Percentiles rank a stretch among this genome's conserved stretches.
Evolutionary conservation across 345 rosid genomes (phyloP).

Genomic region (Euphorbia pulcherrima): DNA sequence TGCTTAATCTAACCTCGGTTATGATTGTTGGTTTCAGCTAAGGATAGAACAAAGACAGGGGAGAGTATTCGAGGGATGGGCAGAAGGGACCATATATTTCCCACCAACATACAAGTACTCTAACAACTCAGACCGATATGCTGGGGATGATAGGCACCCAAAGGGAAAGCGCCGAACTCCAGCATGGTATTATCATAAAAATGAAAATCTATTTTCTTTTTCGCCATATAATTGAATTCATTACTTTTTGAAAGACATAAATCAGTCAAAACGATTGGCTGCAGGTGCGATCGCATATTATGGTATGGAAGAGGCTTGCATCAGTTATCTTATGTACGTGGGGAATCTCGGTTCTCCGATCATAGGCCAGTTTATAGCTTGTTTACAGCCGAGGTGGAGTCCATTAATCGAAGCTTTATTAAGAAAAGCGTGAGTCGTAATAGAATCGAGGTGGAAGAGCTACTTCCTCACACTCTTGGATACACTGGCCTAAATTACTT

Average conservation of each 20-base stretch:
- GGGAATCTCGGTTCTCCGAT: conserved; percentile 96
- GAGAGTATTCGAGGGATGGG: conserved; percentile 83
- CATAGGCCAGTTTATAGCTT: conserved; percentile 91
- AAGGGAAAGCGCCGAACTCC: conserved; percentile 96
- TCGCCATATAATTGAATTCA: neutral
- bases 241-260: neutral
- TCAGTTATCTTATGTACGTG: conserved; percentile 90
- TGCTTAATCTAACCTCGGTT: conserved; percentile 14
- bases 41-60: conserved; percentile 75
- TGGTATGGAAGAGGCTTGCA: conserved; percentile 89
- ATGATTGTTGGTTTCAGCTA: conserved; percentile 44
- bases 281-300: conserved; percentile 95
- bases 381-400: conserved; percentile 83
- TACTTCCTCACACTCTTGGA: conserved; percentile 59
- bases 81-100: conserved; percentile 85
- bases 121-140: conserved; percentile 85
- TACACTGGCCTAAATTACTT: conserved; percentile 45
- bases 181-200: conserved; percentile 54
- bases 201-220: neutral
- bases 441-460: conserved; percentile 83
- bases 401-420: conserved; percentile 44
- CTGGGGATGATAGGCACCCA: conserved; percentile 73
- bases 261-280: conserved; percentile 5
- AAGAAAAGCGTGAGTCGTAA: conserved; percentile 72
- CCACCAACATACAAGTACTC: conserved; percentile 99